These are phyloP conservation scores for Tulasnella sp. DNA, from an alignment of 768 basidiomycete genomes.

Conservation along the genomic window DNA sequence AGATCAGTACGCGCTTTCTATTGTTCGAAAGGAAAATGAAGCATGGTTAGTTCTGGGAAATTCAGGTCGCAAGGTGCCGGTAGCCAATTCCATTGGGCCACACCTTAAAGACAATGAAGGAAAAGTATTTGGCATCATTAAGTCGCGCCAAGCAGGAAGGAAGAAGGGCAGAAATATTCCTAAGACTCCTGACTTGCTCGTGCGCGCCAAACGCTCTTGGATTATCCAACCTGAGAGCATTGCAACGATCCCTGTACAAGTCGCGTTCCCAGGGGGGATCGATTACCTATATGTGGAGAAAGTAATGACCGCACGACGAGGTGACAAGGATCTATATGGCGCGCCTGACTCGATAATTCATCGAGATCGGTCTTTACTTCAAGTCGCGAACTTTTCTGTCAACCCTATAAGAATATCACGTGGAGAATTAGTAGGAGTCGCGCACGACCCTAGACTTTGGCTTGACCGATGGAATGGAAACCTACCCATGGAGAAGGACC, in stretches of 20 bases:
- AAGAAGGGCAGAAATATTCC: not conserved
- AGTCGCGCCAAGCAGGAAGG: not conserved
- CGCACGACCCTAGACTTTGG: not conserved
- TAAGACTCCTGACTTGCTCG: not conserved
- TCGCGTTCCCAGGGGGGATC: conserved; percentile 8
- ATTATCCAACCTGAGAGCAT: not conserved
- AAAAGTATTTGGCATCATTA: not conserved
- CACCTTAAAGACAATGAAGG: not conserved
- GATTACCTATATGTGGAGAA: not conserved
- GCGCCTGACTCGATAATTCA: not conserved
- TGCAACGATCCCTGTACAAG: not conserved
- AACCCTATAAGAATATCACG: not conserved
- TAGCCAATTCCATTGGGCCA: not conserved
- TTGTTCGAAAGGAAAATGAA: not conserved
- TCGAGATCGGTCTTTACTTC: not conserved
- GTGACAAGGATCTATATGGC: not conserved
- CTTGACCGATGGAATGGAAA: not conserved
- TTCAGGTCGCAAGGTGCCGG: not conserved
- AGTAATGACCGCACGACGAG: not conserved
- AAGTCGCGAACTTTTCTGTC: not conserved
- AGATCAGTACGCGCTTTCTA: conserved; percentile 6
- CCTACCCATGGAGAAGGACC: not conserved
- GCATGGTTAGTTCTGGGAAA: not conserved
- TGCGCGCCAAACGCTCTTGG: not conserved
- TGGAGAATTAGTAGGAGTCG: not conserved